Base-by-base conservation (phyloP, 2,329 filamentous ascomycete genomes). In the Incumbomyces delicatus region DNA sequence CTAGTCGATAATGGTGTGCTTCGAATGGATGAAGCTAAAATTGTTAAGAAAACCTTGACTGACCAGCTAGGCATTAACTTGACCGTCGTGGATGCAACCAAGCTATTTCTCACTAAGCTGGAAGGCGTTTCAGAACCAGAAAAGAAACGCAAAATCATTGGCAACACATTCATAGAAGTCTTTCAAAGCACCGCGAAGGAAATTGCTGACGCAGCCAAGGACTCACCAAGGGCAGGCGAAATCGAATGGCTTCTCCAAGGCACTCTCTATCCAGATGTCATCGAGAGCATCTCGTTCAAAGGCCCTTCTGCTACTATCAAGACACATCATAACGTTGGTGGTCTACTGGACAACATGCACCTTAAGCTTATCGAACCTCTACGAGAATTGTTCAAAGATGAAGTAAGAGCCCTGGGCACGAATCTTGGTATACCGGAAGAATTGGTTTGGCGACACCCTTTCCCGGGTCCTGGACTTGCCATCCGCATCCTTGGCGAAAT, bases 141-240 rank as follows among this genome's bases (percentile, higher is more conserved):
- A 67, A 77, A 77, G 61, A 95, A 95, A 75, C 76, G 89, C 46
- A 95, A 94, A 69, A 81, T 95, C 58, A 95, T 95, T 51, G 89
- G 88, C 47, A 77, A 74, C 52, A 85, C 77, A 17, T 85, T 88
- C 64, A 87, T 88, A 54, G 83, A 88, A 57, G 69, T 94, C 22
- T 95, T 95, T 66, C 83, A 95, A 64, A 72, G 81, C 49, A 82
- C 88, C 62, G 88, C 85, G 20, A 76, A 76, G 58, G 73, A 78
- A 56, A 89, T 94, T 40, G 85, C 87, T 53, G 77, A 77, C 46
- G 79, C 74, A 22, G 85, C 85, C 0, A 77, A 80, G 52, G 73
- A 82, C 60, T 81, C 82, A 0, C 65, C 73, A 1, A 73, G 75
- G 45, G 80, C 80, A n/a, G 86, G 85, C 30, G 81, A 83, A 58